Percentiles rank a stretch among this genome's conserved stretches.
Conservation (phyloP, 2,329 filamentous ascomycete genomes). For the Trichoderma cornu-damae region DNA sequence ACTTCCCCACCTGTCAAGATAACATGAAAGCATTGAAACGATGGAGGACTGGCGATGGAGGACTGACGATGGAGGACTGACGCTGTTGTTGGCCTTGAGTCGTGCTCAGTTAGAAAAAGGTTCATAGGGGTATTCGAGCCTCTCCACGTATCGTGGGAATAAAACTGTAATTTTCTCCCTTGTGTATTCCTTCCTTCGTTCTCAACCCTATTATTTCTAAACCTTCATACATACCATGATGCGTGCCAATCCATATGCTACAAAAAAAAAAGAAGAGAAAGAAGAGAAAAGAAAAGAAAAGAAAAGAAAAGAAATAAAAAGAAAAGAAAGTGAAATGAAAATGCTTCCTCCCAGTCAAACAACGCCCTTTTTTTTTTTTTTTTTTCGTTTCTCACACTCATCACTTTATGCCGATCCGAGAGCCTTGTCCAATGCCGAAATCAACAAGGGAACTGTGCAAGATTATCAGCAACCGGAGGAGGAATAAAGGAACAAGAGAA, state of each 20-base stretch:
- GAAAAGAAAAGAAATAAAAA: too few species aligned
- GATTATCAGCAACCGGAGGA: background rate
- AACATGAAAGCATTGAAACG: too few species aligned
- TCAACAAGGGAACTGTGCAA: conserved; percentile 1
- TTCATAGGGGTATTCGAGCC: too few species aligned
- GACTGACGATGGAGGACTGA: background rate
- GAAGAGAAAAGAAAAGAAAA: background rate
- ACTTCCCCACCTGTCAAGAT: conserved; percentile 6
- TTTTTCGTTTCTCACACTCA: background rate
- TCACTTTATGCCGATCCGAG: conserved; percentile 1
- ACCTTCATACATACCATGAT: background rate
- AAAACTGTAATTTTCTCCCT: background rate
- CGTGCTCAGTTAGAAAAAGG: background rate
- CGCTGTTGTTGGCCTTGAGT: background rate
- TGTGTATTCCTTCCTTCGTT: too few species aligned
- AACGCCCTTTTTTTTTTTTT: too few species aligned
- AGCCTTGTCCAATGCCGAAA: conserved; percentile 10
- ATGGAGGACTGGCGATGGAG: too few species aligned
- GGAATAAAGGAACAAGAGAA: too few species aligned
- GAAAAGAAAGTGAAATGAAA: background rate
- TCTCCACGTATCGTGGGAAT: background rate
- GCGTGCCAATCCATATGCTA: background rate
- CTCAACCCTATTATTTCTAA: background rate
- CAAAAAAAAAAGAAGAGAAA: background rate
- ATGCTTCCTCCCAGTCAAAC: background rate